phyloP scores from a whole-genome alignment of 2,329 filamentous ascomycete genomes.

The Xylariaceae sp. region DNA sequence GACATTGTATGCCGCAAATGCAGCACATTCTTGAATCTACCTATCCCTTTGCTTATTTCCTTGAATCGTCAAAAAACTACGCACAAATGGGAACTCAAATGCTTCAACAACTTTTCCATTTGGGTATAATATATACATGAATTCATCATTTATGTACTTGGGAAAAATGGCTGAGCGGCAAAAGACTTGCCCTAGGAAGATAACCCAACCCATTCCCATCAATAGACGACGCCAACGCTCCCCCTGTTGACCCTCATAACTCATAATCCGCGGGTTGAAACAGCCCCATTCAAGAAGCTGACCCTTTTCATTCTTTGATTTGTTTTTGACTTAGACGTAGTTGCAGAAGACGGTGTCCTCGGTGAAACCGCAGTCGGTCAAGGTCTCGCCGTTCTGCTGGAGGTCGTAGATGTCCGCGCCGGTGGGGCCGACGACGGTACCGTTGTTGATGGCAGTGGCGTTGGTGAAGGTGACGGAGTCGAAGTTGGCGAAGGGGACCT shows the following conservation, averaged over 20 bases:
- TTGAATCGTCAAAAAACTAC: background rate
- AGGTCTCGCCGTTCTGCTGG: constrained; percentile 36
- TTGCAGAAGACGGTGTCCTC: constrained; percentile 28
- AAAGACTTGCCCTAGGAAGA: background rate
- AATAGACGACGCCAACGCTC: background rate
- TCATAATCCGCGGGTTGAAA: background rate
- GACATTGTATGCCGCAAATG: background rate
- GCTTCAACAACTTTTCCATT: background rate
- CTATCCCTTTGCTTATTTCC: background rate
- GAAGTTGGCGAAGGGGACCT: constrained; percentile 44
- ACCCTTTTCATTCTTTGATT: no score
- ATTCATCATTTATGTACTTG: background rate
- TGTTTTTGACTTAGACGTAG: constrained; percentile 18
- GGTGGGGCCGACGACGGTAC: constrained; percentile 35
- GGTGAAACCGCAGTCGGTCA: constrained; percentile 32
- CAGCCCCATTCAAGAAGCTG: background rate
- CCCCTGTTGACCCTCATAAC: background rate
- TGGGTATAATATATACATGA: background rate
- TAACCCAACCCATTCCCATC: background rate
- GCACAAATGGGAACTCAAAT: background rate
- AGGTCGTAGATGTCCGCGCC: constrained; percentile 43
- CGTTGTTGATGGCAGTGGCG: constrained; percentile 35
- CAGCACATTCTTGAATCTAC: background rate
- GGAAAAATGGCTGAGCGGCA: background rate
- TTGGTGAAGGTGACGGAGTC: constrained; percentile 40